Conservation (phyloP, 441 rosid genomes). For the Populus hybrid region DNA sequence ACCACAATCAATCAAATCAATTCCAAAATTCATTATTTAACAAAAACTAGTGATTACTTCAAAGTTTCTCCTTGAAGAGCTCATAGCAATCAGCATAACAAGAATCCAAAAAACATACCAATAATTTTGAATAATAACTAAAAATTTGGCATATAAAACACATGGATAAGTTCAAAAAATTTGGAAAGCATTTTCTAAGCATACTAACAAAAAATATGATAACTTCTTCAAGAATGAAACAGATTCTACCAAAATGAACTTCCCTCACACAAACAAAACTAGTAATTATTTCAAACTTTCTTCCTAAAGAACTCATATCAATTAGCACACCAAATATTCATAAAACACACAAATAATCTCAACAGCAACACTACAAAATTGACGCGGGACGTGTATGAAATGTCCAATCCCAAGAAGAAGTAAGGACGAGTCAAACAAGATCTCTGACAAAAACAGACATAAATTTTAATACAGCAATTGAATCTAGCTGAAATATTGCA, state of each 20-base stretch:
- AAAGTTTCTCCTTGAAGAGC: neutral
- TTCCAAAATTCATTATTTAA: too few relatives aligned
- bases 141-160: neutral
- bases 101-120: neutral
- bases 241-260: neutral
- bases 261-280: neutral
- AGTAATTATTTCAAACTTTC: neutral
- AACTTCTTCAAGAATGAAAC: neutral
- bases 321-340: neutral
- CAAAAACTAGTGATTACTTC: neutral
- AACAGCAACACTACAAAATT: neutral
- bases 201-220: neutral
- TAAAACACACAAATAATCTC: neutral
- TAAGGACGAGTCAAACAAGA: neutral
- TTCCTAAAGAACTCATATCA: neutral
- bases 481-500: neutral
- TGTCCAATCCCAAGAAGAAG: neutral
- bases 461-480: neutral
- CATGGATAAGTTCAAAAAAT: neutral
- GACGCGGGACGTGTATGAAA: neutral
- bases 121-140: neutral
- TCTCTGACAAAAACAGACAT: neutral
- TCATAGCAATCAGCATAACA: neutral
- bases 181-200: neutral
- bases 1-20: too few relatives aligned